phyloP scores from a whole-genome alignment of 257 asterid genomes.

The Capsicum chinense region DNA sequence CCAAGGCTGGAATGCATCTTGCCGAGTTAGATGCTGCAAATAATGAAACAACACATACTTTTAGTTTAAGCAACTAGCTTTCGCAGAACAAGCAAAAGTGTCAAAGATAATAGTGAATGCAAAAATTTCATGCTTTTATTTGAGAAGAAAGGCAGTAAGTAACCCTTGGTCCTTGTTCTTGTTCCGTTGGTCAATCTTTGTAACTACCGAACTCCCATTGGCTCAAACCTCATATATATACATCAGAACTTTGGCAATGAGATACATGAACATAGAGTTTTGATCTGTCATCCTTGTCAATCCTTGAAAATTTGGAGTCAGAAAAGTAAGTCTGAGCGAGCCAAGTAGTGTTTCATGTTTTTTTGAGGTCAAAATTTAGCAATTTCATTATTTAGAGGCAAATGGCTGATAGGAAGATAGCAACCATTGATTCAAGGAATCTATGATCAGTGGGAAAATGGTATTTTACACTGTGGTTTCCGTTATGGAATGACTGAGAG shows the following conservation, averaged over 20 bases:
- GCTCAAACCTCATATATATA: slow-evolving; percentile 14
- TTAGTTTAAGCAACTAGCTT: slow-evolving; percentile 8
- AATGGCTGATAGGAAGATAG: background rate
- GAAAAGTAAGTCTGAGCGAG: background rate
- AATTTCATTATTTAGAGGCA: slow-evolving; percentile 16
- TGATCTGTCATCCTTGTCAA: slow-evolving; percentile 4
- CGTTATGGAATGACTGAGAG: slow-evolving; percentile 4
- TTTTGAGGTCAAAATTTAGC: slow-evolving; percentile 16
- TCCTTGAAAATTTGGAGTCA: slow-evolving; percentile 10
- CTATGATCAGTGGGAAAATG: background rate
- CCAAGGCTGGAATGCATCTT: slow-evolving; percentile 43
- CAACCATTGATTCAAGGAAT: slow-evolving; percentile 10
- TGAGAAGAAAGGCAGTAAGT: background rate
- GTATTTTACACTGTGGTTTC: background rate
- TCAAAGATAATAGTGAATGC: slow-evolving; percentile 5
- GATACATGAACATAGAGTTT: slow-evolving; percentile 15
- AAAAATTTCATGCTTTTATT: background rate
- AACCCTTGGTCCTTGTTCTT: slow-evolving; percentile 4
- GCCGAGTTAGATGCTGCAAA: slow-evolving; percentile 33
- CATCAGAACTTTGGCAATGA: slow-evolving; percentile 19
- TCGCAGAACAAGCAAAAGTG: background rate
- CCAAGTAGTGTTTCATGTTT: background rate
- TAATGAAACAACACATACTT: slow-evolving; percentile 14
- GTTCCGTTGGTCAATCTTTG: background rate
- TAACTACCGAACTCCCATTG: slow-evolving; percentile 3